Percentiles rank a stretch among this genome's conserved stretches.
Conservation (phyloP, 192 early-diverging fungal species). For the Mortierella hygrophila region DNA sequence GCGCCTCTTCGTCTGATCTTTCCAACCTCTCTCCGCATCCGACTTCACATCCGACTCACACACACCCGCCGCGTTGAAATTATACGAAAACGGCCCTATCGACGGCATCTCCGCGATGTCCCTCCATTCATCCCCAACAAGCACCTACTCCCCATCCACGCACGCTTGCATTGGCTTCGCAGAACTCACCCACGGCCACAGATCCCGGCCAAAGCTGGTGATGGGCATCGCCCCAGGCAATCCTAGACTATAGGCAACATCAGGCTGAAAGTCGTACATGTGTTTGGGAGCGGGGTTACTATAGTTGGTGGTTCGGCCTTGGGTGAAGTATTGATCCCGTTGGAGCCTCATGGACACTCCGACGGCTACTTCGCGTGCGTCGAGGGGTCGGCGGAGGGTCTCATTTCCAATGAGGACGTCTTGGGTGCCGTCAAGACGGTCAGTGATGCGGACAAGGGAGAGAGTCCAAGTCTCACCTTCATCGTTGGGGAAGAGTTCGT, state of each 20-base stretch:
- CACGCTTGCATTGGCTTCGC: no score
- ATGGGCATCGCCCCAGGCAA: not conserved
- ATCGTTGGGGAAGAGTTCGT: not conserved
- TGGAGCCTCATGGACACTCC: not conserved
- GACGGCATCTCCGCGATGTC: not conserved
- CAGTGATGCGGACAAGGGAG: not conserved
- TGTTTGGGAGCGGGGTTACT: not conserved
- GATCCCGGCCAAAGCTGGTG: fast-evolving
- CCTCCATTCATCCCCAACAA: not conserved
- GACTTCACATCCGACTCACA: not conserved
- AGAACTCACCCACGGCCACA: no score
- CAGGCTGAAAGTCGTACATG: not conserved
- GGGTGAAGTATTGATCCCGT: not conserved
- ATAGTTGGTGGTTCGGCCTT: not conserved
- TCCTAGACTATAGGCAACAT: not conserved
- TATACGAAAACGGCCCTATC: not conserved
- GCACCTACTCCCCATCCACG: not conserved
- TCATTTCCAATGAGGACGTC: not conserved
- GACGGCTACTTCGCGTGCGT: not conserved
- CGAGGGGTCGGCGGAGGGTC: not conserved
- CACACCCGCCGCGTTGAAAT: not conserved
- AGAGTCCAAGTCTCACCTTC: not conserved
- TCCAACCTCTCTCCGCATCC: not conserved
- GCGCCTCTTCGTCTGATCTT: not conserved
- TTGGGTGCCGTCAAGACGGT: not conserved